A percentile compares a stretch with the other conserved stretches of the same genome.
phyloP scores from a whole-genome alignment of 306 rosid genomes.

The Glycyrrhiza uralensis region DNA sequence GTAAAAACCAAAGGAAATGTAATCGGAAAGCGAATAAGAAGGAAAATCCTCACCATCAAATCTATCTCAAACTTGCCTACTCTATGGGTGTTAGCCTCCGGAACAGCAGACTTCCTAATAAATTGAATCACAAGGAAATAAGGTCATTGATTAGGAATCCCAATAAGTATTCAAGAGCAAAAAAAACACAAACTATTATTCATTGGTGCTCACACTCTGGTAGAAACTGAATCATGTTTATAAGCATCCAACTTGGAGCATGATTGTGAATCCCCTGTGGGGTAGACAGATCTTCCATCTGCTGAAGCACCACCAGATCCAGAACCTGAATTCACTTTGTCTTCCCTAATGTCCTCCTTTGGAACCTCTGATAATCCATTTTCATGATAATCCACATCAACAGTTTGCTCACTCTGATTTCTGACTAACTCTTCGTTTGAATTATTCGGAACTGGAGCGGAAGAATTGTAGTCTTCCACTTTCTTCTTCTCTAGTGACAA shows the following conservation, averaged over 20 bases:
- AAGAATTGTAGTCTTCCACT: constrained; percentile 23
- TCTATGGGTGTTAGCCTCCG: constrained; percentile 30
- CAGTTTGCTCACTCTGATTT: constrained; percentile 30
- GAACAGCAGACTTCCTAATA: constrained; percentile 34
- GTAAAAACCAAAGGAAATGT: constrained; percentile 14
- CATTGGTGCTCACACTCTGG: constrained; percentile 45
- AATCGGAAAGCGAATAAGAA: constrained; percentile 16
- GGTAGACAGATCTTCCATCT: constrained; percentile 1
- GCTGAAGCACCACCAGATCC: constrained; percentile 2
- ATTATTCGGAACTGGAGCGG: constrained; percentile 10
- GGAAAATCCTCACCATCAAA: constrained; percentile 66
- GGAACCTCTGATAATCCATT: constrained; percentile 19
- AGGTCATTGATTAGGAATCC: neutral
- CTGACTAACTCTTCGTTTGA: constrained; percentile 26
- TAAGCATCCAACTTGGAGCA: constrained; percentile 25
- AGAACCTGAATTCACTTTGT: constrained; percentile 10
- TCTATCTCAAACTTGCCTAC: constrained; percentile 56
- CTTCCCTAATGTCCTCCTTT: constrained; percentile 20
- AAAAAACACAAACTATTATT: neutral
- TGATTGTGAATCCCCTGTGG: neutral
- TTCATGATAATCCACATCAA: constrained; percentile 21
- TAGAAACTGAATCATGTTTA: constrained; percentile 30
- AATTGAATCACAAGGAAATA: constrained; percentile 15
- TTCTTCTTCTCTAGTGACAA: constrained; percentile 33
- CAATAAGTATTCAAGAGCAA: neutral